Evolutionary conservation across 345 rosid species (phyloP).

Genomic region (Tarenaya hassleriana): DNA sequence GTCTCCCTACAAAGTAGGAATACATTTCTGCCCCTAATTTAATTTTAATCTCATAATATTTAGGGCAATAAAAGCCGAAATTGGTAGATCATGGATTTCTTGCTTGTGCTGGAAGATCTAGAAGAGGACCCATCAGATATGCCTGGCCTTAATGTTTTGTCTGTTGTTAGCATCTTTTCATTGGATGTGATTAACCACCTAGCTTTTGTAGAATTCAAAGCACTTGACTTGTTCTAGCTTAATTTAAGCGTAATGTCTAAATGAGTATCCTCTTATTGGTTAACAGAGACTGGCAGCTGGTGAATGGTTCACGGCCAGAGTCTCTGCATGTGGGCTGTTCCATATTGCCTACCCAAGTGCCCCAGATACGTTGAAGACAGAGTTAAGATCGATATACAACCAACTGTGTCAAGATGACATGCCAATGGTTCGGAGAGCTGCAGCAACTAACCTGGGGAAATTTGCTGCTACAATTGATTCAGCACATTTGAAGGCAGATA

Average conservation of each 20-base stretch:
- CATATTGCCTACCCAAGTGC: conserved; percentile 78
- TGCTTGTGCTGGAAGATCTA: neutral
- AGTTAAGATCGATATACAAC: conserved; percentile 50
- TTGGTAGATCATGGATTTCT: neutral
- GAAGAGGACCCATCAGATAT: neutral
- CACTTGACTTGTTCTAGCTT: neutral
- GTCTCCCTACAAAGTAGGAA: neutral
- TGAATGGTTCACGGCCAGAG: conserved; percentile 86
- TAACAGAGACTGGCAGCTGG: conserved; percentile 66
- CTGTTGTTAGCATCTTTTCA: neutral
- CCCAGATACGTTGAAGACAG: conserved; percentile 47
- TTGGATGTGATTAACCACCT: too few relatives aligned
- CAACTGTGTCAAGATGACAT: conserved; percentile 82
- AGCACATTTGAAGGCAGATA: conserved; percentile 55
- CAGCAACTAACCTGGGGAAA: conserved; percentile 70
- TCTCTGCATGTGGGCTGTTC: conserved; percentile 72
- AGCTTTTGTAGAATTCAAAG: neutral
- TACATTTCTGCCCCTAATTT: conserved; percentile 7
- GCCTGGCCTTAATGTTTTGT: neutral
- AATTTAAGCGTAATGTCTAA: neutral
- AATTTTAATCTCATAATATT: neutral
- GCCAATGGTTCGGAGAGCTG: conserved; percentile 92
- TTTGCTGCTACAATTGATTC: conserved; percentile 75
- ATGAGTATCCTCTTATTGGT: neutral
- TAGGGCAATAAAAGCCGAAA: neutral